Evolutionary conservation across 495 filamentous ascomycete genomes (phyloP).

Genomic region (Podospora appendiculata): DNA sequence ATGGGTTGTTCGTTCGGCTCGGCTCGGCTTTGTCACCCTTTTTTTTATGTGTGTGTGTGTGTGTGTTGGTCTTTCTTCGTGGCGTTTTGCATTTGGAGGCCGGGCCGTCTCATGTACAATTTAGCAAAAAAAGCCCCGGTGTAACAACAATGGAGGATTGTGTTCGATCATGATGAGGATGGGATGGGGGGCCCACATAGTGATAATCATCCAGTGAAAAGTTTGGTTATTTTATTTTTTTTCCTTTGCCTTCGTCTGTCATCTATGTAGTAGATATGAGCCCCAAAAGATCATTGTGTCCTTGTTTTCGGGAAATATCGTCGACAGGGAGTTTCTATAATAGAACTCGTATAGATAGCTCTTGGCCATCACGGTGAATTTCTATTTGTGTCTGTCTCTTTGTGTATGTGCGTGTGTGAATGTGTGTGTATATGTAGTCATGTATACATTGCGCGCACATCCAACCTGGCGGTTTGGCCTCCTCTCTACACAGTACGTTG

Average conservation of each 20-base stretch:
- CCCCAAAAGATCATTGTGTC: not conserved
- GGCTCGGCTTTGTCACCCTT: not conserved
- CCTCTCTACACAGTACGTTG: no score
- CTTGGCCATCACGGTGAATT: no score
- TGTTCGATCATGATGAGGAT: not conserved
- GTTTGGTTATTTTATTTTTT: not conserved
- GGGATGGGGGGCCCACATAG: not conserved
- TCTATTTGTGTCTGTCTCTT: no score
- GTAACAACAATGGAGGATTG: constrained; percentile 3
- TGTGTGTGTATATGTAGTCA: no score
- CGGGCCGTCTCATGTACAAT: constrained; percentile 9
- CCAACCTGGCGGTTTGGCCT: no score
- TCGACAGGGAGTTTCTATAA: no score
- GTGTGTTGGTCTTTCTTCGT: no score
- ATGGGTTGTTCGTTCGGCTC: no score
- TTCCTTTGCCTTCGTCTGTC: not conserved
- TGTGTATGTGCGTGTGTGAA: no score
- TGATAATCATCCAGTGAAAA: not conserved
- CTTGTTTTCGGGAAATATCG: no score
- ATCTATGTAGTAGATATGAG: not conserved
- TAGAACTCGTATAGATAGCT: no score
- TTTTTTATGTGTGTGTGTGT: constrained; percentile 1
- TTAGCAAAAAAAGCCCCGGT: constrained; percentile 8
- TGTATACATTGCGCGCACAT: no score
- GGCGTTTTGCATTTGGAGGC: constrained; percentile 8